phyloP scores from a whole-genome alignment of 345 rosid species.

The Moricandia arvensis region DNA sequence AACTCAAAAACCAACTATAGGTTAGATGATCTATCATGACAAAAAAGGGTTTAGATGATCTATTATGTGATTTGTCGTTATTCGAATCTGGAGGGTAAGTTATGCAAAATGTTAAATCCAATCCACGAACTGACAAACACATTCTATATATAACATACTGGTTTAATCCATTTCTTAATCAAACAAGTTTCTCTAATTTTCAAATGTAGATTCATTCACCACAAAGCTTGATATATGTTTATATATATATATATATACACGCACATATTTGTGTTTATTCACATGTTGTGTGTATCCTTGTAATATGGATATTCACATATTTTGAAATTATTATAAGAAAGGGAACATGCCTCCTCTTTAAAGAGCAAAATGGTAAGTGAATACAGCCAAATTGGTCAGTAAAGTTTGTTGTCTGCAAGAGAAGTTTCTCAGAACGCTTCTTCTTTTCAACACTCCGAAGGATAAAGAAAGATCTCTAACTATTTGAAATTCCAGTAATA shows the following conservation, averaged over 20 bases:
- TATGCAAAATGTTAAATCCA: no score
- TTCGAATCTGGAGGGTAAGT: no score
- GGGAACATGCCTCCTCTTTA: neutral
- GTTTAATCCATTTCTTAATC: neutral
- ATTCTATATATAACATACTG: no score
- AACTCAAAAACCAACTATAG: no score
- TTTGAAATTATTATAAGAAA: neutral
- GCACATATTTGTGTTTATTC: neutral
- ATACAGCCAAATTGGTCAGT: neutral
- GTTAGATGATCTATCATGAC: no score
- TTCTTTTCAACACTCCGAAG: neutral
- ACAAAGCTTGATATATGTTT: neutral
- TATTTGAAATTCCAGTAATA: no score
- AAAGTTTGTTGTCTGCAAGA: neutral
- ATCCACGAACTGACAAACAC: no score
- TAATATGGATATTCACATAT: neutral
- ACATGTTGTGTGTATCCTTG: neutral
- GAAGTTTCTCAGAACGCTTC: neutral
- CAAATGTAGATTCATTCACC: neutral
- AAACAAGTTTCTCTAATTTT: neutral
- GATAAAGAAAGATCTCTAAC: no score
- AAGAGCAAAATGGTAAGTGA: neutral
- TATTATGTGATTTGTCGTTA: no score
- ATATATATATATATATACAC: no score
- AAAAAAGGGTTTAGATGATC: no score